phyloP scores from a whole-genome alignment of 2,329 filamentous ascomycete genomes.

The Penicillium sp. region DNA sequence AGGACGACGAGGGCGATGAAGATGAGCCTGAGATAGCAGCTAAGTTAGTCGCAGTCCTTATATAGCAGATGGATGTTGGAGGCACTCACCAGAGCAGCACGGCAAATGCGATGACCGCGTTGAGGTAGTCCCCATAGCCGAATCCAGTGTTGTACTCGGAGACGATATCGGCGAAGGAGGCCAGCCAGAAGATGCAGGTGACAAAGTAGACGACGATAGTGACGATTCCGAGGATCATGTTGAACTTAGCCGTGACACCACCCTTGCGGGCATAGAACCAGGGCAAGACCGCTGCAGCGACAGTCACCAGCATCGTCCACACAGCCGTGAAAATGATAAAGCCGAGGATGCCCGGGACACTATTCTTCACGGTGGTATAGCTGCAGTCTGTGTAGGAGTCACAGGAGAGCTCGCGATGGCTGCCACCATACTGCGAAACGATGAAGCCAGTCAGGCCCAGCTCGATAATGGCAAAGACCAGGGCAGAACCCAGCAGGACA shows the following conservation, averaged over 20 bases:
- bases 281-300: conserved; percentile 25
- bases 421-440: conserved; percentile 10
- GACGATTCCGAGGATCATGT: conserved; percentile 24
- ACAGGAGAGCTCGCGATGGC: conserved; percentile 3
- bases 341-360: conserved; percentile 24
- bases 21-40: conserved; percentile 25
- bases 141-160: conserved; percentile 12
- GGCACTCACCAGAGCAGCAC: conserved; percentile 32
- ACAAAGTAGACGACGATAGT: conserved; percentile 30
- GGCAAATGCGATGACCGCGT: conserved; percentile 35
- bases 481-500: conserved; percentile 26
- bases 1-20: conserved; percentile 34
- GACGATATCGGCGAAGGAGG: conserved; percentile 34
- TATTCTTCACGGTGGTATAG: conserved; percentile 15
- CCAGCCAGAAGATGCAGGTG: conserved; percentile 39
- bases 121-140: conserved; percentile 18
- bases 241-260: conserved; percentile 19
- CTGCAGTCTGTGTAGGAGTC: conserved; percentile 8
- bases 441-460: conserved; percentile 32
- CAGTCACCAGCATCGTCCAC: conserved; percentile 32
- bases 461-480: conserved; percentile 34
- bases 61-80: not conserved
- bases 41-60: not conserved
- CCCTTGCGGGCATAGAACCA: conserved; percentile 24
- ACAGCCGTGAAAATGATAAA: conserved; percentile 31